A percentile compares a stretch with the other conserved stretches of the same genome.
These are phyloP conservation scores for Tetraselmis chui DNA, from an alignment of 139 green algal genomes.

Conservation along the genomic window DNA sequence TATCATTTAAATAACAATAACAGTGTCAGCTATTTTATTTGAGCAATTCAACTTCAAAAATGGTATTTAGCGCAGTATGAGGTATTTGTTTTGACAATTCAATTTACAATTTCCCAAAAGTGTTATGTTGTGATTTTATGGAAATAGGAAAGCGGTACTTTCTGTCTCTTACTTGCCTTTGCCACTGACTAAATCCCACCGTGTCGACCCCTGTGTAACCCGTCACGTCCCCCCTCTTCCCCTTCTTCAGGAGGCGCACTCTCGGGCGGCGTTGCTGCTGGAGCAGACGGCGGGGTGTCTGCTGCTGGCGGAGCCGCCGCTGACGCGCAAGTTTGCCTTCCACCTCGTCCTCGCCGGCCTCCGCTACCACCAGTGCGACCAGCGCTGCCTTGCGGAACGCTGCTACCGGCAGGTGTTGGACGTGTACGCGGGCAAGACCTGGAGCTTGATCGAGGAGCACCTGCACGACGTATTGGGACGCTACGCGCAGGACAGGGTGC, in stretches of 20 bases:
- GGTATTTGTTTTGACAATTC: too few relatives aligned
- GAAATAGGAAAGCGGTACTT: too few relatives aligned
- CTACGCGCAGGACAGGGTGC: slow-evolving; percentile 26
- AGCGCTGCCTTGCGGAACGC: slow-evolving; percentile 53
- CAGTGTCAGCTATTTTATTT: too few relatives aligned
- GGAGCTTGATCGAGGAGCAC: slow-evolving; percentile 83
- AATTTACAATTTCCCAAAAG: too few relatives aligned
- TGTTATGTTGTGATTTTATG: too few relatives aligned
- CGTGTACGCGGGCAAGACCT: slow-evolving; percentile 59
- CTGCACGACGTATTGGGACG: slow-evolving; percentile 71
- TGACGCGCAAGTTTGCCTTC: slow-evolving; percentile 74
- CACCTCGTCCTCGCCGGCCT: slow-evolving; percentile 85
- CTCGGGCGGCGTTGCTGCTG: slow-evolving; percentile 74
- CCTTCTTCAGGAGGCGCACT: slow-evolving; percentile 51
- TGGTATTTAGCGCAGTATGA: too few relatives aligned
- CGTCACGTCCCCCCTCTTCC: neutral
- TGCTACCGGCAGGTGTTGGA: slow-evolving; percentile 69
- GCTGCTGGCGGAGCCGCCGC: slow-evolving; percentile 40
- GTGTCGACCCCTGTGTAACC: neutral
- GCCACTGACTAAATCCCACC: too few relatives aligned
- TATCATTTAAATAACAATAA: too few relatives aligned
- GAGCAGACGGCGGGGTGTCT: slow-evolving; percentile 75
- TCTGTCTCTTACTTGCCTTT: too few relatives aligned
- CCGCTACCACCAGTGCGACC: slow-evolving; percentile 59
- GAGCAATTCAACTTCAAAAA: too few relatives aligned